Evolutionary conservation across 306 rosid species (phyloP), one percentile per base, ranked within the genome.

Genomic region (Cicer chorassanicum): DNA sequence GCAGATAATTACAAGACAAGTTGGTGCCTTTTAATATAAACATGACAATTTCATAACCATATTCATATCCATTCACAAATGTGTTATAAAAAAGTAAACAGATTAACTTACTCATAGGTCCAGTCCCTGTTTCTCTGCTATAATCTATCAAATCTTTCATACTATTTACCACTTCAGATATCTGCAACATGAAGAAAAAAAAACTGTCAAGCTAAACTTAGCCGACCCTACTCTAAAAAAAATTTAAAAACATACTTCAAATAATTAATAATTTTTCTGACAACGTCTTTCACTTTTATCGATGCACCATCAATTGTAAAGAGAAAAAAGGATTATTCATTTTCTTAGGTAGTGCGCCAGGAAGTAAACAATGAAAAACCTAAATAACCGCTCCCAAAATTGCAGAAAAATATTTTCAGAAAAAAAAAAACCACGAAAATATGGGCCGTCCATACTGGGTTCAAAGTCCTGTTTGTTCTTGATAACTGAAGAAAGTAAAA

Each of bases 141-240:
- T 91, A 93, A 89, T 93, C 98, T 78, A 93, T 93, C 88, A 93
- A 81, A 86, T 93, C 98, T 78, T 93, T 93, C 97, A 93, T 91
- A 79, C 96, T 89, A 86, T 93, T 93, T 61, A 91, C 98, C 72
- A 91, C 98, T 85, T 93, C 97, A 4, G 98, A 91, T 82, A 93
- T 93, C 97, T 91, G 92, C 85, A 83, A 55, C 67, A 57, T 57
- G 42, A 14, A 40, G 16, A 42, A 24, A 34, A 3, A 24, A 42
- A 21, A 42, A 41, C 46, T 36, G 36, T 43, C 50, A 18, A 19
- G 18, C 45, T 65, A 65, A 65, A 13, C 3, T 42, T 53, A 7
- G 18, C 18, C 43, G 15, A 43, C 71, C 54, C 39, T 43, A 44
- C 38, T 41, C 18, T 6, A 43, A 65, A 42, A 41, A 6, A 13